phyloP scores from a whole-genome alignment of 164 flowering plant species.

The Berberis thunbergii region DNA sequence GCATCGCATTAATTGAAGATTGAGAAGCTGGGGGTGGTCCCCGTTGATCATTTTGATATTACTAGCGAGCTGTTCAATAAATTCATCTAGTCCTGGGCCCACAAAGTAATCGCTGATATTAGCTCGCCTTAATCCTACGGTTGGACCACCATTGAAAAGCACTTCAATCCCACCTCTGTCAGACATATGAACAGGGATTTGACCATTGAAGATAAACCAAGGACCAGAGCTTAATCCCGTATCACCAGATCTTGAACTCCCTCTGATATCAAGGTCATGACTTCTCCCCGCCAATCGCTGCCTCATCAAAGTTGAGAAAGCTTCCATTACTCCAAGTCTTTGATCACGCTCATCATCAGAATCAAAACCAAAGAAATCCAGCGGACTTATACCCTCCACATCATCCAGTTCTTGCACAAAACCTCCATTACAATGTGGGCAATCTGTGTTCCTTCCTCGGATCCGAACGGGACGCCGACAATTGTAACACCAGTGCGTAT shows the following conservation, averaged over 20 bases:
- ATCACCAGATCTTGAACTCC: slow-evolving; percentile 30
- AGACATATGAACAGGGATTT: slow-evolving; percentile 48
- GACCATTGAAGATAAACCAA: slow-evolving; percentile 67
- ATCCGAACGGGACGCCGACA: slow-evolving; percentile 58
- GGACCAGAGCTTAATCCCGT: slow-evolving; percentile 42
- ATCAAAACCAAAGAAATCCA: slow-evolving; percentile 37
- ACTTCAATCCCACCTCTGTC: slow-evolving; percentile 53
- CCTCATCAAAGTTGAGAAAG: slow-evolving; percentile 66
- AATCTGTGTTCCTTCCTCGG: slow-evolving; percentile 35
- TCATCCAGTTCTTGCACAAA: slow-evolving; percentile 69
- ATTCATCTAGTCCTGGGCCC: slow-evolving; percentile 79
- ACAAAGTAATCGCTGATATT: slow-evolving; percentile 63
- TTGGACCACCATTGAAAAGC: slow-evolving; percentile 36
- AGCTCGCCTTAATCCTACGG: slow-evolving; percentile 24
- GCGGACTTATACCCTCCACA: slow-evolving; percentile 26
- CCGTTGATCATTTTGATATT: slow-evolving; percentile 34
- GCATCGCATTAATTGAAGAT: slow-evolving; percentile 70
- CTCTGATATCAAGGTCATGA: slow-evolving; percentile 34
- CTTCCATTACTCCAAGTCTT: slow-evolving; percentile 52
- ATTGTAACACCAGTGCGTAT: slow-evolving; percentile 77
- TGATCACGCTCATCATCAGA: slow-evolving; percentile 35
- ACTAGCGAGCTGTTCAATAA: slow-evolving; percentile 55
- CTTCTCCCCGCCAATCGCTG: slow-evolving; percentile 40
- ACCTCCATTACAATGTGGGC: slow-evolving; percentile 56
- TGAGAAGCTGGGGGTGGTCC: slow-evolving; percentile 81